phyloP scores from a whole-genome alignment of 805 yeast genomes.

The Komagataella phaffii region DNA sequence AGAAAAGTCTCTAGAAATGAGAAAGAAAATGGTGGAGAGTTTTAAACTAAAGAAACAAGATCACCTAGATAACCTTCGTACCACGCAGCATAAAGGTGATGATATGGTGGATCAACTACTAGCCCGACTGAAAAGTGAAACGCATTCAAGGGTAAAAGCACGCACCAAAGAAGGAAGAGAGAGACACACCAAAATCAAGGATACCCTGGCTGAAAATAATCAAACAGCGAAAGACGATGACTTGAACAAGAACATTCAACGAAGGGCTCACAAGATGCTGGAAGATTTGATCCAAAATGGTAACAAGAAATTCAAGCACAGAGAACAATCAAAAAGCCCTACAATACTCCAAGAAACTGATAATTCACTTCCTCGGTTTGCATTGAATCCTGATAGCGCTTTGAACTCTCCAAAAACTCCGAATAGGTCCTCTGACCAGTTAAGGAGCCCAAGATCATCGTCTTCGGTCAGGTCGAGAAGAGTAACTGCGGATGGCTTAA shows the following conservation, averaged over 20 bases:
- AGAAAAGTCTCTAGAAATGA: conserved; percentile 45
- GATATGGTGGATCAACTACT: not conserved
- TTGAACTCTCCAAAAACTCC: not conserved
- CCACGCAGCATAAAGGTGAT: conserved; percentile 5
- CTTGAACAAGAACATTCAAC: not conserved
- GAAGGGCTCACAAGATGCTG: not conserved
- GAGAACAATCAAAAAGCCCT: not conserved
- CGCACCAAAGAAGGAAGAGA: not conserved
- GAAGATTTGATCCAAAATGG: not conserved
- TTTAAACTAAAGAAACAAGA: conserved; percentile 7
- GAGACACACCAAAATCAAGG: not conserved
- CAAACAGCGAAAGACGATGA: not conserved
- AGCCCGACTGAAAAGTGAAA: not conserved
- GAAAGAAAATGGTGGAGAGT: conserved; percentile 41
- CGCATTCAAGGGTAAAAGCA: not conserved
- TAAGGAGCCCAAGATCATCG: not conserved
- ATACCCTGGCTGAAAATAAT: not conserved
- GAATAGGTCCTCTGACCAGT: not conserved
- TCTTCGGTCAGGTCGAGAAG: not conserved
- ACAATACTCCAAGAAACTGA: not conserved
- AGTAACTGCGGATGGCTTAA: not conserved
- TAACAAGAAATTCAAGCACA: not conserved
- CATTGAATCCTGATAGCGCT: not conserved
- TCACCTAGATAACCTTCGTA: conserved; percentile 13
- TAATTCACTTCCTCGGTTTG: not conserved